Evolutionary conservation across 192 early-diverging fungal genomes (phyloP), one percentile per base, ranked within the genome.

Genomic region (Linnemannia zychae): DNA sequence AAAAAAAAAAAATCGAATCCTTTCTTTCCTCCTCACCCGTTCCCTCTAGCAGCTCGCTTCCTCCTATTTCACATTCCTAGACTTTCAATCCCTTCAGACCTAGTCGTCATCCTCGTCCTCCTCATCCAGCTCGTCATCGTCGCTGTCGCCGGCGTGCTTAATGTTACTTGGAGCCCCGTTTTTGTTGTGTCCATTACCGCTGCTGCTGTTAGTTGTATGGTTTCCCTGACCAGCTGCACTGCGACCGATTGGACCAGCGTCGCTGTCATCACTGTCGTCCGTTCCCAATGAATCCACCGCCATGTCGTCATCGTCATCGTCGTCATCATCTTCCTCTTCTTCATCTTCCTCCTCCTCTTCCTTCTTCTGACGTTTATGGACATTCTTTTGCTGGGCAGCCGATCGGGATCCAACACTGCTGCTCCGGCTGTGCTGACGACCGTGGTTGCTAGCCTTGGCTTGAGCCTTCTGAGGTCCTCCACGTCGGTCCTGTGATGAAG

Each of bases 181-280:
- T 24, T 68, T 79, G 72, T 36, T 80, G 0, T 77, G 24, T 17
- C 46, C 57, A 63, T 31, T 63, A 28, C 57, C 57, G 57, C 57
- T 38, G 18, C 18, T 69, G 75, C 46, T 52, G 76, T 46, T 20
- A 31, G 28, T 63, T 3, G 57, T 69, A n/a, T 46, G 28, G 57
- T 40, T 67, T 36, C 24, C 44, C 57, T 60, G 74, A n/a, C 44
- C 75, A 11, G 67, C 57, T 17, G 67, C 6, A 3, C 57, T 63
- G 18, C 76, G 70, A 31, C 71, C 66, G 20, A 57, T 7, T 16
- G 76, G 85, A 0, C 69, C 49, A 44, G 76, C 75, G 52, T 83
- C 81, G 40, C 87, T 82, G 57, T 88, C 82, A 46, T 88, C 87
- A 17, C 78, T 74, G 34, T 76, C 81, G 71, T 83, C 81, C 53